phyloP scores from a whole-genome alignment of 169 alveolate species.

The Plasmodium gaboni region DNA sequence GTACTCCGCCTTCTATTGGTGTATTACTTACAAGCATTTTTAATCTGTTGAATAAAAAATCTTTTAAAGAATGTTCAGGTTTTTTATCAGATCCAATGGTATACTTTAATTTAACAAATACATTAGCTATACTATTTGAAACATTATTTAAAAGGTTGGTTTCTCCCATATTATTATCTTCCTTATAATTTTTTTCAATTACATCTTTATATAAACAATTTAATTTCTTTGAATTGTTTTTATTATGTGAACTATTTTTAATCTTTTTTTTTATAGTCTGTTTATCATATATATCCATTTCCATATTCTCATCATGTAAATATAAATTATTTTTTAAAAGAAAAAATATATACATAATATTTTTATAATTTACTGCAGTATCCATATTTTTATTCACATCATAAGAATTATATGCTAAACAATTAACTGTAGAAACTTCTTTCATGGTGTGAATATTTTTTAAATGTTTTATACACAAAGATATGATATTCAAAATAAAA shows the following conservation, averaged over 20 bases:
- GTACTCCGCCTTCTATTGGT: not conserved
- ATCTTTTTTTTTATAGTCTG: conserved; percentile 14
- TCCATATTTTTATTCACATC: conserved; percentile 33
- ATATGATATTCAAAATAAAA: conserved; percentile 47
- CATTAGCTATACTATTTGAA: conserved; percentile 37
- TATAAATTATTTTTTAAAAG: conserved; percentile 52
- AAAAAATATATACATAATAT: conserved; percentile 51
- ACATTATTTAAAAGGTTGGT: not conserved
- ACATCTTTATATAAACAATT: conserved; percentile 63
- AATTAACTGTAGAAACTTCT: not conserved
- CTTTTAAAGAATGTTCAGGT: conserved; percentile 55
- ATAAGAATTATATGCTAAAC: conserved; percentile 4
- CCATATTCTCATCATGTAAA: conserved; percentile 31
- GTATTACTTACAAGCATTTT: conserved; percentile 26
- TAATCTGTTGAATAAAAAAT: conserved; percentile 53
- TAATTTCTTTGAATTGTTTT: conserved; percentile 8
- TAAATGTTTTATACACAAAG: conserved; percentile 56
- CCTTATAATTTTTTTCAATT: conserved; percentile 70
- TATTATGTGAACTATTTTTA: not conserved
- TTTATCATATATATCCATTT: conserved; percentile 53
- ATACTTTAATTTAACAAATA: conserved; percentile 67
- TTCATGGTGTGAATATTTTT: conserved; percentile 36
- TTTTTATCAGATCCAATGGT: conserved; percentile 59
- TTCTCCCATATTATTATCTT: conserved; percentile 11
- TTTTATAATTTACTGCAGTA: conserved; percentile 35